Evolutionary conservation across 192 early-diverging fungal genomes (phyloP), one percentile per base, ranked within the genome.

Genomic region (Rhizoclosmatium globosum): DNA sequence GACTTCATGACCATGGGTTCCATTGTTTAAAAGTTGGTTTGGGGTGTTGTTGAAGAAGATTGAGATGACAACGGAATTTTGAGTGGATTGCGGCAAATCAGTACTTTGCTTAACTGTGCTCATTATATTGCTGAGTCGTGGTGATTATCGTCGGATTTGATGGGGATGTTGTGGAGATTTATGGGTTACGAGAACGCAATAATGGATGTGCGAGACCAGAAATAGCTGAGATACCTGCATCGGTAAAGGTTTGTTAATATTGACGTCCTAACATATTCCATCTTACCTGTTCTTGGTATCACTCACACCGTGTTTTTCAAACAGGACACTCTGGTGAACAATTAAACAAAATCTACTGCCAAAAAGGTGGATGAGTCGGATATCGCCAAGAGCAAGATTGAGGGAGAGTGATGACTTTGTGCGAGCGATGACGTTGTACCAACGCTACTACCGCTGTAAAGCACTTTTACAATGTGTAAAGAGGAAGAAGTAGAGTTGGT

Each of bases 121-220:
- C 87, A 97, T 64, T 96, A 96, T 39, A 96, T 98, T 94, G 97
- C 97, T 71, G 97, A 98, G 88, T 94, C 93, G 57, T 96, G 97
- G 87, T 93, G 97, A 76, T 97, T 97, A 84, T 83, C 97, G 70
- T 96, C 96, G 68, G 83, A 84, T 43, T 88, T 98, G 64, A 92
- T 98, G 57, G 85, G 86, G 75, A 82, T 0, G 84, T 93, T 43
- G 85, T 98, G 72, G 94, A 95, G 77, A 90, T 90, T 60, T 83
- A 92, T 45, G 97, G 97, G 15, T 78, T 98, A 70, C 85, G 92
- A 57, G 84, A 95, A 67, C 97, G 97, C 79, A 96, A 96, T n/a
- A 98, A 98, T 84, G 96, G 96, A 77, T 98, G 97, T 79, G 97
- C 97, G 2, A 88, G 97, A 23, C 97, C 97, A 9, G 94, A 95